Base-by-base conservation (phyloP, 768 basidiomycete genomes). In the Rhodotorula toruloides region DNA sequence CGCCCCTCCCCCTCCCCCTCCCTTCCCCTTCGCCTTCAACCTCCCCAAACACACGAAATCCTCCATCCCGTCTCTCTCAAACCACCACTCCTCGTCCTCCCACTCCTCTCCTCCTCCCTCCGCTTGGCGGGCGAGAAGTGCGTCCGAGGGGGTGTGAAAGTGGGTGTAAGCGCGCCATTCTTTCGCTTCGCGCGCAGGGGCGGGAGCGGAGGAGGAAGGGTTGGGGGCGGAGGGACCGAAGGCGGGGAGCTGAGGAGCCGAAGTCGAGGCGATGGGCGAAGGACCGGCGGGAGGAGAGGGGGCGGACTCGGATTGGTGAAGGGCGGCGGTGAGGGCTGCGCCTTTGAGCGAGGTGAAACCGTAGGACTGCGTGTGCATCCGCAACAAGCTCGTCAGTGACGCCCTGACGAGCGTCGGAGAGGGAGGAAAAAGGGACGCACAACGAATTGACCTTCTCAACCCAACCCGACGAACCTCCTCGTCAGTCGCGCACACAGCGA, bases 161-260 rank as follows among this genome's bases (percentile, higher is more conserved):
- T 63, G 62, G 4, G 13, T 1, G 32, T 34, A 63, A 19, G 39
- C 55, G 21, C 39, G 29, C 62, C 62, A 63, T 27, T 49, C 46
- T 19, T 14, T 2, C 7, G 37, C 14, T 32, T 22, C 22, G 39
- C 54, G 34, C 25, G 42, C 16, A 6, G 31, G 43, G 43, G 8
- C 7, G 13, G 43, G 43, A 22, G 10, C 43, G 43, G 10, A 13
- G 43, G 40, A 10, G 40, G 19, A 19, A 10, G 40, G 12, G 40
- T 10, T 40, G 12, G 40, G 19, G 40, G 40, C 19, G 21, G 49
- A 32, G n/a, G 39, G 19, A 42, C 31, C 54, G 27, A 14, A 10
- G 25, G 11, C 54, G 31, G 3, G 10, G n/a, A 4, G 9, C 21
- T 54, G 27, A 14, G 16, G 27, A 22, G 12, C 27, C 22, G 50